Percentiles rank a stretch among this genome's conserved stretches.
Evolutionary conservation across 1,284 basidiomycete species (phyloP).

Genomic region (Fomitopsis schrenkii): DNA sequence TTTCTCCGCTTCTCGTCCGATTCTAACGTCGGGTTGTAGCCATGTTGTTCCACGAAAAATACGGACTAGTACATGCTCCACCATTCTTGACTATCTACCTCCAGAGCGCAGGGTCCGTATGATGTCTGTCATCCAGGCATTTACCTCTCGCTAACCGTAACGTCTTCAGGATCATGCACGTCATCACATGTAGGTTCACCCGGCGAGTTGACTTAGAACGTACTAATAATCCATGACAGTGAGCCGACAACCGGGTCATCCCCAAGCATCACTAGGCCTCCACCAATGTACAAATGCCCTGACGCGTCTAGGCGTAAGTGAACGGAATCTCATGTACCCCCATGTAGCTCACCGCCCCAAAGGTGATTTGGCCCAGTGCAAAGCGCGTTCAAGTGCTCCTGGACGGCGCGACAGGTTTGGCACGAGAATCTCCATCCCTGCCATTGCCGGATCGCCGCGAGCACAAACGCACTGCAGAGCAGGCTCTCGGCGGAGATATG

Average conservation of each 20-base stretch:
- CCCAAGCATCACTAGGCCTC: conserved; percentile 64
- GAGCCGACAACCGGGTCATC: conserved; percentile 61
- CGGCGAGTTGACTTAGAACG: conserved; percentile 4
- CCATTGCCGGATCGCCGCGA: conserved; percentile 25
- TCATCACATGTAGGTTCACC: conserved; percentile 53
- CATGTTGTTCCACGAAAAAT: conserved; percentile 55
- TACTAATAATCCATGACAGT: conserved; percentile 37
- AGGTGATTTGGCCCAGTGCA: conserved; percentile 69
- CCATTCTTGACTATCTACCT: conserved; percentile 75
- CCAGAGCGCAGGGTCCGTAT: conserved; percentile 67
- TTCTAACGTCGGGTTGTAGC: conserved; percentile 31
- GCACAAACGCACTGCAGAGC: conserved; percentile 59
- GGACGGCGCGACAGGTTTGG: conserved; percentile 59
- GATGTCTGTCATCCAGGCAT: neutral
- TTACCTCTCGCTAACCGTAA: conserved; percentile 4
- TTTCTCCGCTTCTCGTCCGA: neutral
- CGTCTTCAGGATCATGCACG: conserved; percentile 71
- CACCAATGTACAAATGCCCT: conserved; percentile 65
- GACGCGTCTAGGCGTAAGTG: conserved; percentile 65
- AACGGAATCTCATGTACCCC: conserved; percentile 7
- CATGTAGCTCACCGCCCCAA: conserved; percentile 30
- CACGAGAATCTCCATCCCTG: conserved; percentile 30
- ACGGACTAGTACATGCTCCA: conserved; percentile 58
- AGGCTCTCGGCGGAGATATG: conserved; percentile 59
- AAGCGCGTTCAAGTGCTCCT: conserved; percentile 66